Evolutionary conservation across 2,329 filamentous ascomycete species (phyloP).

Genomic region (Colletotrichum spaethianum): DNA sequence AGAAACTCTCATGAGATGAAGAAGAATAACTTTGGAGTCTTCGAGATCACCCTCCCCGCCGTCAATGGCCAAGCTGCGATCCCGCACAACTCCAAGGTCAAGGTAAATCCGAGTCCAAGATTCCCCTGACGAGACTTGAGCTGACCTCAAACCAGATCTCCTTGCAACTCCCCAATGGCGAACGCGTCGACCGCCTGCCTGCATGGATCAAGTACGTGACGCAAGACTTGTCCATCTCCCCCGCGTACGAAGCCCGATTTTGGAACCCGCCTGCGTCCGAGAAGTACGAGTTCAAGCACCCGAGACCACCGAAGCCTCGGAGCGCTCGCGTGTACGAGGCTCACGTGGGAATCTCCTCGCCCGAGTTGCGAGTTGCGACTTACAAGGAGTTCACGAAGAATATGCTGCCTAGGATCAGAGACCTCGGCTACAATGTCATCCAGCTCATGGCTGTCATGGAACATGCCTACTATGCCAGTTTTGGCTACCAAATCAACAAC

Average conservation of each 20-base stretch:
- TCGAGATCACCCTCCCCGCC: constrained; percentile 84
- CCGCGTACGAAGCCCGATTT: constrained; percentile 94
- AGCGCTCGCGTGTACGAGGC: constrained; percentile 97
- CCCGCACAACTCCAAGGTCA: constrained; percentile 94
- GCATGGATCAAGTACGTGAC: constrained; percentile 99
- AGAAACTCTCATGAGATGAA: constrained; percentile 87
- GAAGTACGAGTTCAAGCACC: constrained; percentile 87
- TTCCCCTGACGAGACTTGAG: background rate
- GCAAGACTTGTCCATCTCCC: constrained; percentile 90
- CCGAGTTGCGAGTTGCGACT: constrained; percentile 88
- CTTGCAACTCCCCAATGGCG: constrained; percentile 82
- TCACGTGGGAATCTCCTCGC: constrained; percentile 97
- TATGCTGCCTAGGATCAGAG: constrained; percentile 91
- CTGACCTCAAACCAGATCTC: constrained; percentile 74
- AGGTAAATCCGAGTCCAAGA: constrained; percentile 68
- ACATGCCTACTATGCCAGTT: constrained; percentile 99
- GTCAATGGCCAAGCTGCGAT: constrained; percentile 83
- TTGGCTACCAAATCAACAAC: constrained; percentile 98
- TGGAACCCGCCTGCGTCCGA: constrained; percentile 91
- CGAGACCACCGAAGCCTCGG: constrained; percentile 83
- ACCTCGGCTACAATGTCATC: constrained; percentile 95
- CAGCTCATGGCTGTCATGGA: constrained; percentile 99
- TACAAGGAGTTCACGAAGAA: constrained; percentile 98
- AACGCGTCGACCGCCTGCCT: constrained; percentile 88
- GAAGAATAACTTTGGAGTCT: constrained; percentile 87